A percentile compares a stretch with the other conserved stretches of the same genome.
These are phyloP conservation scores for Beauveria scarabaeidicola DNA, from an alignment of 2,329 filamentous ascomycete genomes.

Conservation along the genomic window DNA sequence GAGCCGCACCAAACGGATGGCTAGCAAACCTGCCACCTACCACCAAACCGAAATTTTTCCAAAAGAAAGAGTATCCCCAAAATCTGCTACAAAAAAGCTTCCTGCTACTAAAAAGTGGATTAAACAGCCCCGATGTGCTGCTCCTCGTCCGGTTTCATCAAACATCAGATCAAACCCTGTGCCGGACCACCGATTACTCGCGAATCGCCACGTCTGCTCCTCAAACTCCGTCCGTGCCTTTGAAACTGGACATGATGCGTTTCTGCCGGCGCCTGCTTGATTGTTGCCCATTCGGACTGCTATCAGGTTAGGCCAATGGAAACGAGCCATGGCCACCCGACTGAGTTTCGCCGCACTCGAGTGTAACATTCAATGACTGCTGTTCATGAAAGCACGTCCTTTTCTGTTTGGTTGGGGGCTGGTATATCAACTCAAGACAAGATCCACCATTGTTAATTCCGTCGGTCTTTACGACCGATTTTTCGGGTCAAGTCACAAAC, in stretches of 20 bases:
- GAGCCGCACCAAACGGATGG: too few species aligned
- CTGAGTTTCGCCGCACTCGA: not conserved
- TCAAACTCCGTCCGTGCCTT: not conserved
- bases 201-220: not conserved
- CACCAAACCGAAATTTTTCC: too few species aligned
- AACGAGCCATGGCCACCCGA: not conserved
- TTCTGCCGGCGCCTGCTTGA: not conserved
- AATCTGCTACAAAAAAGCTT: too few species aligned
- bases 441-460: not conserved
- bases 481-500: not conserved
- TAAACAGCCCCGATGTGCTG: not conserved
- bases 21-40: too few species aligned
- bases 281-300: not conserved
- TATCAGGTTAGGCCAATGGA: not conserved
- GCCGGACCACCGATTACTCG: not conserved
- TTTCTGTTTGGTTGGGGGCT: not conserved
- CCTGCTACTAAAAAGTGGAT: not conserved
- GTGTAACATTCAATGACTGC: not conserved
- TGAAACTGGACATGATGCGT: not conserved
- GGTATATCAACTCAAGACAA: not conserved
- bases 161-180: not conserved
- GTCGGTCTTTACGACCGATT: not conserved
- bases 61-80: too few species aligned
- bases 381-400: not conserved
- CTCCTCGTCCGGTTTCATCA: not conserved